These are phyloP conservation scores for Alternaria sp. DNA, from an alignment of 2,329 filamentous ascomycete genomes.

Conservation along the genomic window DNA sequence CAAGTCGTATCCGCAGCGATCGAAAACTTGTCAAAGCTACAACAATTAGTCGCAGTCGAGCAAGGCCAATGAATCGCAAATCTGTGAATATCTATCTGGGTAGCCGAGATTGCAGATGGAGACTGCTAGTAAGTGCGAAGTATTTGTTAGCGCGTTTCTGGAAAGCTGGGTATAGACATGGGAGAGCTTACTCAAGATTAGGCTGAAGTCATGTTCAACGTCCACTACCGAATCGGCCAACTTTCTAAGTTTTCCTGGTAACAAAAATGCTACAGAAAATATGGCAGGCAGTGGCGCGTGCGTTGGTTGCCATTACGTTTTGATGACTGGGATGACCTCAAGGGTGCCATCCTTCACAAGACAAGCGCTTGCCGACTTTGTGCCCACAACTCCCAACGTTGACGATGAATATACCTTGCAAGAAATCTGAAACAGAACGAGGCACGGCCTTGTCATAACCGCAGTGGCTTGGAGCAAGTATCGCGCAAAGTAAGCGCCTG, in stretches of 20 bases:
- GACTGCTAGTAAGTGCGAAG: not conserved
- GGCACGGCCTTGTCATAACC: not conserved
- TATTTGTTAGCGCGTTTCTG: not conserved
- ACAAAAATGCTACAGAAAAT: not conserved
- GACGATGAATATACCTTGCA: not conserved
- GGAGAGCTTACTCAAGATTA: not conserved
- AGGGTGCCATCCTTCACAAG: not conserved
- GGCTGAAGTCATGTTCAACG: not conserved
- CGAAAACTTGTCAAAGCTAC: not conserved
- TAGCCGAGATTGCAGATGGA: constrained; percentile 4
- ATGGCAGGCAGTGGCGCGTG: not conserved
- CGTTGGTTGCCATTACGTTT: not conserved
- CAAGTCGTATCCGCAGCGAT: not conserved
- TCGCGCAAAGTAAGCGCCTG: not conserved
- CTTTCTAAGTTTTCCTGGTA: not conserved
- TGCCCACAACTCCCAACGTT: not conserved
- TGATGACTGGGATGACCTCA: not conserved
- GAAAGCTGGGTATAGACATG: not conserved
- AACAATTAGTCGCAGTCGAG: not conserved
- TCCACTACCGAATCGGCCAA: not conserved
- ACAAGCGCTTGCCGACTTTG: constrained; percentile 2
- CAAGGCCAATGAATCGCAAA: not conserved
- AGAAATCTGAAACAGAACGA: not conserved
- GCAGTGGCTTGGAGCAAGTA: not conserved
- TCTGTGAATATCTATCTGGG: not conserved